These are phyloP conservation scores for Ochetophila trinervis DNA, from an alignment of 306 rosid species.

Conservation along the genomic window DNA sequence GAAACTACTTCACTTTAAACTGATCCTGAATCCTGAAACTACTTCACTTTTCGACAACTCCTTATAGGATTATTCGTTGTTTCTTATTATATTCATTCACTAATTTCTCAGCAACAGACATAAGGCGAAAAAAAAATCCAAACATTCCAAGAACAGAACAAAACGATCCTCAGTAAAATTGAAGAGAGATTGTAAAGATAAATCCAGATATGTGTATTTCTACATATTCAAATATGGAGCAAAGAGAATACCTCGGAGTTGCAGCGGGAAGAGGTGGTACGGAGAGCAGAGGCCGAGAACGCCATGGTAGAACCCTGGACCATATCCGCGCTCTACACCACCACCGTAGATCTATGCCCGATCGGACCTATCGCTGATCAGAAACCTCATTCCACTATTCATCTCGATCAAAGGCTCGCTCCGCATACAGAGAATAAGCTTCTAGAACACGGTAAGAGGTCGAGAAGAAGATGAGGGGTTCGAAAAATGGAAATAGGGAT, in stretches of 20 bases:
- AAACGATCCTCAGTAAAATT: background rate
- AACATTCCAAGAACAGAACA: background rate
- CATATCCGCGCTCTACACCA: constrained; percentile 23
- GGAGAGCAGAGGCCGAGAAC: constrained; percentile 42
- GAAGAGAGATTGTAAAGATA: no score
- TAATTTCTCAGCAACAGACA: constrained; percentile 1
- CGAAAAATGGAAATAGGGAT: background rate
- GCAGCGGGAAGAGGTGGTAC: constrained; percentile 37
- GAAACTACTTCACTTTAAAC: background rate
- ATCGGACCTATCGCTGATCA: background rate
- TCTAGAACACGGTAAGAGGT: no score
- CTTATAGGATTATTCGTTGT: background rate
- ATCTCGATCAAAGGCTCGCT: background rate
- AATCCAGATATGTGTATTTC: background rate
- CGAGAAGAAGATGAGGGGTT: background rate
- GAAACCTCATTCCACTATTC: background rate
- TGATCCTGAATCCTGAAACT: no score
- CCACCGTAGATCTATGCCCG: background rate
- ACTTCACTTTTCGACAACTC: no score
- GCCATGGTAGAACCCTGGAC: constrained; percentile 47
- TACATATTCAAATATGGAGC: background rate
- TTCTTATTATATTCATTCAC: background rate
- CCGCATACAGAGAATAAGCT: no score
- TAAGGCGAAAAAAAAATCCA: background rate
- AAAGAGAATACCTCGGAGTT: constrained; percentile 36